A percentile compares a stretch with the other conserved stretches of the same genome.
Conservation (phyloP, 208 protist genomes). For the Leishmania turanica region DNA sequence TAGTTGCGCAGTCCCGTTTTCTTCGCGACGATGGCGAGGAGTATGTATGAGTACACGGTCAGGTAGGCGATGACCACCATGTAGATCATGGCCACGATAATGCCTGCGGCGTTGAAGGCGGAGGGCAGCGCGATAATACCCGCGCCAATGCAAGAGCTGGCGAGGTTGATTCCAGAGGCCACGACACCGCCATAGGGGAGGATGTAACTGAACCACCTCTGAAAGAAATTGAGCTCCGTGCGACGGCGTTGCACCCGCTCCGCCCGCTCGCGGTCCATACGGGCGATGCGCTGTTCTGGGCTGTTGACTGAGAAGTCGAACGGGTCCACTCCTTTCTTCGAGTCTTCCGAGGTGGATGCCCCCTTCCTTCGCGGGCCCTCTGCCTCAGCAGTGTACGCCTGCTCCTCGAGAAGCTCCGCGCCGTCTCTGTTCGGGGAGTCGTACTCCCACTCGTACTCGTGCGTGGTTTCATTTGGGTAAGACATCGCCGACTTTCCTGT, state of each 20-base stretch:
- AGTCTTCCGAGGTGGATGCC: not conserved
- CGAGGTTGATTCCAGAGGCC: constrained; percentile 63
- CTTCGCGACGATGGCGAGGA: constrained; percentile 41
- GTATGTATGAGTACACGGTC: constrained; percentile 60
- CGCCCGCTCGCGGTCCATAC: constrained; percentile 38
- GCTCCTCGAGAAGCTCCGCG: constrained; percentile 32
- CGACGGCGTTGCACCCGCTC: constrained; percentile 44
- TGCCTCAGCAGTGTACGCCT: not conserved
- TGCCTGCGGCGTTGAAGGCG: constrained; percentile 51
- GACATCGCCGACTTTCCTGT: not conserved
- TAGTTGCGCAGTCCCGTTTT: constrained; percentile 54
- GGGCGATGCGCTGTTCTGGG: constrained; percentile 34
- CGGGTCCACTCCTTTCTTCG: not conserved
- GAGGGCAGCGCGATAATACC: constrained; percentile 71
- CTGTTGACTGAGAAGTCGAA: not conserved
- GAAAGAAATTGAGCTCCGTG: constrained; percentile 21
- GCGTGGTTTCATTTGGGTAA: not conserved
- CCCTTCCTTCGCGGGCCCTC: not conserved
- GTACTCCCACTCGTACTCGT: constrained; percentile 22
- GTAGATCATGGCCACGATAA: constrained; percentile 66
- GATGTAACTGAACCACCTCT: constrained; percentile 30
- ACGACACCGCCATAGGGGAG: constrained; percentile 70
- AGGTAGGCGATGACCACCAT: constrained; percentile 53
- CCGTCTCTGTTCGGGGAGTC: constrained; percentile 29
- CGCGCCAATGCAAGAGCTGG: constrained; percentile 60